A percentile compares a stretch with the other conserved stretches of the same genome.
Evolutionary conservation across 345 rosid species (phyloP).

Genomic region (Luvunga scandens): DNA sequence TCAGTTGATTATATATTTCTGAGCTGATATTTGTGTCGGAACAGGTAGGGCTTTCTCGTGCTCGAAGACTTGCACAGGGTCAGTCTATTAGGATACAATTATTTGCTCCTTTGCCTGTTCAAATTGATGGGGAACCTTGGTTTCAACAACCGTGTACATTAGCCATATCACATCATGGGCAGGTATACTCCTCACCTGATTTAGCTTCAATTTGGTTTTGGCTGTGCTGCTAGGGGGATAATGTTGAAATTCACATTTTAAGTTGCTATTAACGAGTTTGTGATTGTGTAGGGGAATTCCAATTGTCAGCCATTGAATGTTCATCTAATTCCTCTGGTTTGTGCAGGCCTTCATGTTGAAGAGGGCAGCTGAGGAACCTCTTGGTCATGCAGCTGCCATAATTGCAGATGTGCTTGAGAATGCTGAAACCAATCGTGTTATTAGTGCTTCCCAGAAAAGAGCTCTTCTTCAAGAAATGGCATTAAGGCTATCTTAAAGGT

Average conservation of each 20-base stretch:
- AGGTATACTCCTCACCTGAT: constrained; percentile 44
- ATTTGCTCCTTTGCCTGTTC: constrained; percentile 77
- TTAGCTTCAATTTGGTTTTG: no score
- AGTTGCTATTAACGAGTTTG: no score
- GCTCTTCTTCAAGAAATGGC: constrained; percentile 99
- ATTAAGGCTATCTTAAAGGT: constrained; percentile 57
- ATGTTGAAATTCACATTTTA: not conserved
- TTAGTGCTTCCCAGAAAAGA: constrained; percentile 85
- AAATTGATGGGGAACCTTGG: constrained; percentile 99
- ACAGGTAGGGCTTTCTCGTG: constrained; percentile 94
- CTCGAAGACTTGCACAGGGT: constrained; percentile 97
- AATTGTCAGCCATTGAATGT: not conserved
- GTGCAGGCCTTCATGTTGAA: constrained; percentile 92
- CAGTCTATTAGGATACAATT: constrained; percentile 83
- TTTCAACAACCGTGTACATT: constrained; percentile 78
- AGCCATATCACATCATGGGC: constrained; percentile 84
- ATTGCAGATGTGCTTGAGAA: constrained; percentile 86
- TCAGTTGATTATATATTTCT: constrained; percentile 1
- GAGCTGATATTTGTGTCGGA: constrained; percentile 16
- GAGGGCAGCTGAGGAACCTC: constrained; percentile 86
- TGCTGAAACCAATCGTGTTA: constrained; percentile 80
- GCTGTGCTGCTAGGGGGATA: not conserved
- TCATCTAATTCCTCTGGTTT: constrained; percentile 5
- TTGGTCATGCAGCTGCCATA: constrained; percentile 94
- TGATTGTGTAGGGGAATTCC: not conserved